A percentile compares a stretch with the other conserved stretches of the same genome.
These are phyloP conservation scores for Chrysoporthe deuterocubensis DNA, from an alignment of 2,329 filamentous ascomycete genomes.

Conservation along the genomic window DNA sequence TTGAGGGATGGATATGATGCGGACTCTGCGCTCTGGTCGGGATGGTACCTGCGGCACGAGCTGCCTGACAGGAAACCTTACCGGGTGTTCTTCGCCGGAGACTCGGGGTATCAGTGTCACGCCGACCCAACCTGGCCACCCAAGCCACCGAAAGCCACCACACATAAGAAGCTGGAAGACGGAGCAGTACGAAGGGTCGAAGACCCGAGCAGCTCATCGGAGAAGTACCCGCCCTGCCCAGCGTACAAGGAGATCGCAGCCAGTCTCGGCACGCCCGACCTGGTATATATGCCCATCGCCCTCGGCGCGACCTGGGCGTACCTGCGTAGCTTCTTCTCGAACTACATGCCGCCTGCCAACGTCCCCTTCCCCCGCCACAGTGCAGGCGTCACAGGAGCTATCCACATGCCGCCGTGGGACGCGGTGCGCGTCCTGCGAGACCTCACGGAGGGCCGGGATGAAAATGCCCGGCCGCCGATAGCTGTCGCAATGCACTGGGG, in stretches of 20 bases:
- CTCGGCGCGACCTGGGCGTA: slow-evolving; percentile 35
- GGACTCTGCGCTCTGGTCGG: slow-evolving; percentile 68
- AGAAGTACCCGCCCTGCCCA: slow-evolving; percentile 32
- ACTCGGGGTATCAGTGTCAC: slow-evolving; percentile 65
- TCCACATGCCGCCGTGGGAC: slow-evolving; percentile 38
- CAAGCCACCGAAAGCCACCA: slow-evolving; percentile 14
- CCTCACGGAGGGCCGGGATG: slow-evolving; percentile 23
- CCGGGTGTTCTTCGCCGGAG: slow-evolving; percentile 69
- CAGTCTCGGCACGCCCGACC: slow-evolving; percentile 31
- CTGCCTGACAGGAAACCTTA: slow-evolving; percentile 45
- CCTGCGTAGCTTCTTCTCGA: slow-evolving; percentile 33
- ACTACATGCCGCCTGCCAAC: slow-evolving; percentile 31
- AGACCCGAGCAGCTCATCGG: slow-evolving; percentile 3
- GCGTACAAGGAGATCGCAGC: slow-evolving; percentile 33
- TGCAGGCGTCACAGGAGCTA: slow-evolving; percentile 32
- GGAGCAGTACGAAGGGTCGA: not conserved
- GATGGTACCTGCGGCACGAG: slow-evolving; percentile 59
- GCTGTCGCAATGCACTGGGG: slow-evolving; percentile 37
- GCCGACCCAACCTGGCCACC: slow-evolving; percentile 33
- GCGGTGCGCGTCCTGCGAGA: slow-evolving; percentile 34
- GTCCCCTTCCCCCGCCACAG: slow-evolving; percentile 34
- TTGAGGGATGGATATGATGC: slow-evolving; percentile 62
- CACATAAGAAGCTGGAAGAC: slow-evolving; percentile 16
- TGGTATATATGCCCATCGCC: slow-evolving; percentile 33
- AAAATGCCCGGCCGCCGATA: slow-evolving; percentile 16